Percentiles rank a stretch among this genome's conserved stretches.
phyloP scores from a whole-genome alignment of 2,329 filamentous ascomycete species.

The Periconia digitata region DNA sequence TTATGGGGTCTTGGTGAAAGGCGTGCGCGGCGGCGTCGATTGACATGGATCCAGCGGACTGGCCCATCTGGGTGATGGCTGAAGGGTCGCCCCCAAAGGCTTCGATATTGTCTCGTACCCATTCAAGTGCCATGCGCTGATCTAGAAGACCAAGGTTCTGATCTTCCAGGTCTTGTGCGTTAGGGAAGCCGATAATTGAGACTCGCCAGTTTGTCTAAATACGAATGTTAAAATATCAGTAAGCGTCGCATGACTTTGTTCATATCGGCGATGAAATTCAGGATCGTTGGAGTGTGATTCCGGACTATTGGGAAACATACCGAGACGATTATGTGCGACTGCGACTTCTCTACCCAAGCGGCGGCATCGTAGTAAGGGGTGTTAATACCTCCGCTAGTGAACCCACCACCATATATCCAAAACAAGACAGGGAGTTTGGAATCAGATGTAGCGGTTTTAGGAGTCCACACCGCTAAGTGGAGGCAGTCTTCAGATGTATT shows the following conservation, averaged over 20 bases:
- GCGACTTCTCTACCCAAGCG: constrained; percentile 21
- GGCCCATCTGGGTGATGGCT: constrained; percentile 37
- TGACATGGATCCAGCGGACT: constrained; percentile 31
- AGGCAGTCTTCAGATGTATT: constrained; percentile 46
- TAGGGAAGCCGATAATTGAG: constrained; percentile 39
- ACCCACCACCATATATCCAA: constrained; percentile 51
- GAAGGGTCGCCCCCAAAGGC: constrained; percentile 23
- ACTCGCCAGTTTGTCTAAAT: constrained; percentile 31
- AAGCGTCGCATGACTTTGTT: too few species aligned
- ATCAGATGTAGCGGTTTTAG: constrained; percentile 21
- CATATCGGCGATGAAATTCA: too few species aligned
- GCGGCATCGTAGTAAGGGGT: constrained; percentile 34
- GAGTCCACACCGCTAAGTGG: constrained; percentile 49
- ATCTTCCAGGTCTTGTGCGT: constrained; percentile 19
- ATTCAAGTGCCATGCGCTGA: constrained; percentile 36
- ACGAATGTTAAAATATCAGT: too few species aligned
- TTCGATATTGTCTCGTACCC: constrained; percentile 40
- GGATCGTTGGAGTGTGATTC: too few species aligned
- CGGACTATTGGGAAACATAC: too few species aligned
- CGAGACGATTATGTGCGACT: constrained; percentile 26
- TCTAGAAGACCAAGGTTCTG: constrained; percentile 41
- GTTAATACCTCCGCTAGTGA: constrained; percentile 46
- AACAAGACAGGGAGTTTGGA: constrained; percentile 46
- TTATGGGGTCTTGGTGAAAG: constrained; percentile 49
- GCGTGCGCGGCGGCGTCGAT: constrained; percentile 52